Evolutionary conservation across 495 filamentous ascomycete species (phyloP).

Genomic region (Aspergillus olivimuriae): DNA sequence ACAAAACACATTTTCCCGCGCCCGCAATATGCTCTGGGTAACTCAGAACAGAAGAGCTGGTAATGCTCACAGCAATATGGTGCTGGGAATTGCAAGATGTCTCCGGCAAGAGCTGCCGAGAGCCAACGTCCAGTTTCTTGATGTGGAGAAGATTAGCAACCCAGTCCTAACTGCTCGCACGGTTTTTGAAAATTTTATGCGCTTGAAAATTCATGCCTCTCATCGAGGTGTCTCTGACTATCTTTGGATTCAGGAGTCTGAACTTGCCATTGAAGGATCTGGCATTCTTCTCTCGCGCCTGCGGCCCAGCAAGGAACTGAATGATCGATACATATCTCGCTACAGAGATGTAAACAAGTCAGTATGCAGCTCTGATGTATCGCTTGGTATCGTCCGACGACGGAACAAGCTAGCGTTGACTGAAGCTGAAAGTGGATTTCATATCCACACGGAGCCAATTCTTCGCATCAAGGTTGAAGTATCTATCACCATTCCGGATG

Average conservation of each 20-base stretch:
- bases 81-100: not conserved
- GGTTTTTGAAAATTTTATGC: not conserved
- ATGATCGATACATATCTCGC: not conserved
- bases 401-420: not conserved
- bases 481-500: too few species aligned
- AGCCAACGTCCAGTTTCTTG: not conserved
- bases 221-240: not conserved
- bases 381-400: not conserved
- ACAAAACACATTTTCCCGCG: not conserved
- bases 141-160: not conserved
- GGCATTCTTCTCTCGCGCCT: not conserved
- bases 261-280: not conserved
- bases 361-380: not conserved
- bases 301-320: not conserved
- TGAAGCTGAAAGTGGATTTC: not conserved
- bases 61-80: not conserved
- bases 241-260: not conserved
- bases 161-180: not conserved
- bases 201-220: not conserved
- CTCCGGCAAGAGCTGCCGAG: not conserved
- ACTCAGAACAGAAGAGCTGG: not conserved
- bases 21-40: not conserved
- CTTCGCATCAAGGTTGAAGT: too few species aligned
- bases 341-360: not conserved
- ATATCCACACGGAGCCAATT: too few species aligned